A percentile compares a stretch with the other conserved stretches of the same genome.
phyloP scores from a whole-genome alignment of 768 basidiomycete species.

The Trametopsis cervina region DNA sequence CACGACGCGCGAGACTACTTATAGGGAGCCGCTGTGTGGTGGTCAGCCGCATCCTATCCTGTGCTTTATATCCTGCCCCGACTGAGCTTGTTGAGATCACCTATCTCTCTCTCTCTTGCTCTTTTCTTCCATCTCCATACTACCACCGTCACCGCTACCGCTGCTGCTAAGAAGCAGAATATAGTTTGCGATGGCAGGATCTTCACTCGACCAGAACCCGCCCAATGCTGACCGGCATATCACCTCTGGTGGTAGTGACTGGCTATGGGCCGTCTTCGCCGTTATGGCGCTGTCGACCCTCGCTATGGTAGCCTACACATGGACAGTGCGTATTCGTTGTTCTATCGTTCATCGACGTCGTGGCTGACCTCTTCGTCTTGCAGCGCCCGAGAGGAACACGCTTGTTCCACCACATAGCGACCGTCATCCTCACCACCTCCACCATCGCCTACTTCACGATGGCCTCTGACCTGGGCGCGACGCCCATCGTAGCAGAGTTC shows the following conservation, averaged over 20 bases:
- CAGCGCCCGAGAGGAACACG: slow-evolving; percentile 34
- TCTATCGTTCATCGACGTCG: not conserved
- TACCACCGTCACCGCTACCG: not conserved
- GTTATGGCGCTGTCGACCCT: slow-evolving; percentile 39
- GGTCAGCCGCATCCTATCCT: no score
- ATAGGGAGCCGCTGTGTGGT: no score
- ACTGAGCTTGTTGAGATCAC: no score
- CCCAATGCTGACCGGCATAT: slow-evolving; percentile 33
- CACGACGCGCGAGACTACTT: no score
- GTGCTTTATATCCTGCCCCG: no score
- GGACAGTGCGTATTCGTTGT: slow-evolving; percentile 23
- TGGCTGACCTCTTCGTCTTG: not conserved
- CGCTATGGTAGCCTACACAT: slow-evolving; percentile 30
- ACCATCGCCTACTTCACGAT: slow-evolving; percentile 43
- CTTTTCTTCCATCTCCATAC: slow-evolving; percentile 4
- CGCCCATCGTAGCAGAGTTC: slow-evolving; percentile 39
- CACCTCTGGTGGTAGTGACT: slow-evolving; percentile 39
- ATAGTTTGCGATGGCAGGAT: slow-evolving; percentile 25
- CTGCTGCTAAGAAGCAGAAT: no score
- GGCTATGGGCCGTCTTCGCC: slow-evolving; percentile 48
- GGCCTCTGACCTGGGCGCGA: slow-evolving; percentile 49
- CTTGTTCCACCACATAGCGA: slow-evolving; percentile 42
- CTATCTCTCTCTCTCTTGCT: slow-evolving; percentile 3
- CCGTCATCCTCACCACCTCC: slow-evolving; percentile 39
- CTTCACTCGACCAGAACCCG: slow-evolving; percentile 28